Evolutionary conservation across 352 stramenopile species (phyloP), one percentile per base, ranked within the genome.

Genomic region (Phytopythium aichiense): DNA sequence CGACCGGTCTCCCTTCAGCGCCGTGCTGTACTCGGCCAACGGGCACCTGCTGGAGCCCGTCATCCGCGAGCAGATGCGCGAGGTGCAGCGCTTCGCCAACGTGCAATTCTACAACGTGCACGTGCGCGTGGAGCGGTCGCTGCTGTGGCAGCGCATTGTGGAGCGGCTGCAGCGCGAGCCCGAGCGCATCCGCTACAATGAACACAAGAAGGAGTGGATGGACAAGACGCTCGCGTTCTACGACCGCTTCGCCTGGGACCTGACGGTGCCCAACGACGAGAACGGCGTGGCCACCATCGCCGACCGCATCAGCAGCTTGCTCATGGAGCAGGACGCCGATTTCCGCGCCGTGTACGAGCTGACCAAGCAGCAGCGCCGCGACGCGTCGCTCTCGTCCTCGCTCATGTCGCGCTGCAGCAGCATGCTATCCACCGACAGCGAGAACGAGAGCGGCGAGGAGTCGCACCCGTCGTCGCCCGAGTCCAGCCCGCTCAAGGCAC

Each of bases 21-120:
- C 88, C 16, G 83, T 95, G 59, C 85, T 92, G 51, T 96, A 96
- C 67, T 78, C 81, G 9, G 63, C 62, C 22, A 73, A 92, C 46
- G 88, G 88, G 30, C 66, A 80, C 7, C 59, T 96, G 28, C 61
- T 96, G 23, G 81, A 95, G 38, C 85, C 87, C 2, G 73, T 96
- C 2, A 95, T 96, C 53, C 77, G 77, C 40, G 81, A 75, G 52
- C 87, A 95, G 54, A 93, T 95, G 81, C 67, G 71, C 28, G 88
- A 96, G 65, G 84, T 95, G 33, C 67, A 91, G 37, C 53, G 87
- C 51, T 81, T 78, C 64, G 82, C 84, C 22, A 72, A 77, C 40
- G 81, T 96, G 48, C 74, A 91, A 61, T 94, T 96, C 73, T 88
- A 92, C 66, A 95, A 83, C 20, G 76, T 95, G 51, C 85, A 95